phyloP scores from a whole-genome alignment of 2,329 filamentous ascomycete species.

The Aspergillus novoparasiticus region DNA sequence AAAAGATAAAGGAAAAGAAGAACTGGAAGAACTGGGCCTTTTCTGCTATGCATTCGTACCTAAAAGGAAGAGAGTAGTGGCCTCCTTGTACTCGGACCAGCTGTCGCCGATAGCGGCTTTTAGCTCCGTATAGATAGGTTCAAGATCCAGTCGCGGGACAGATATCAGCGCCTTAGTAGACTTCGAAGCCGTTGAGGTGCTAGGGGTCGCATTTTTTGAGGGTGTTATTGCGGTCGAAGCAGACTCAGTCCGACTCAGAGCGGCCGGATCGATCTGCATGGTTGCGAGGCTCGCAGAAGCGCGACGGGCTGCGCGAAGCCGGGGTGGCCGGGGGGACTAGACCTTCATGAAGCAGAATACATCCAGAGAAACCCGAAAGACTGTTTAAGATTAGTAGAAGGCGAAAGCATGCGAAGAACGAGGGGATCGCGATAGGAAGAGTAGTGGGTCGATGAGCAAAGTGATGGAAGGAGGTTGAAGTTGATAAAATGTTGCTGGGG shows the following conservation, averaged over 20 bases:
- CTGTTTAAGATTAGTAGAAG: slow-evolving; percentile 9
- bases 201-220: slow-evolving; percentile 34
- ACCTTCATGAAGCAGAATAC: slow-evolving; percentile 41
- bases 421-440: slow-evolving; percentile 29
- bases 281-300: slow-evolving; percentile 34
- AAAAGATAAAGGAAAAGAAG: not conserved
- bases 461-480: slow-evolving; percentile 31
- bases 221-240: slow-evolving; percentile 34
- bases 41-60: slow-evolving; percentile 43
- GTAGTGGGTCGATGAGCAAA: slow-evolving; percentile 26
- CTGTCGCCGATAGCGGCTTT: slow-evolving; percentile 62
- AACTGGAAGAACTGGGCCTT: not conserved
- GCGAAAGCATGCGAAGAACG: slow-evolving; percentile 15
- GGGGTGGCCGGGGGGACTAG: slow-evolving; percentile 34
- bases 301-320: slow-evolving; percentile 46
- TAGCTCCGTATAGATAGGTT: slow-evolving; percentile 63
- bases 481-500: slow-evolving; percentile 24
- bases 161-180: slow-evolving; percentile 53
- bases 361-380: slow-evolving; percentile 21
- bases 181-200: slow-evolving; percentile 43
- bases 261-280: slow-evolving; percentile 51
- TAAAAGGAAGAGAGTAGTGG: slow-evolving; percentile 59
- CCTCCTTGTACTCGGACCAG: slow-evolving; percentile 63
- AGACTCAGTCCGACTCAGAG: slow-evolving; percentile 47
- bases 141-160: slow-evolving; percentile 64